A percentile compares a stretch with the other conserved stretches of the same genome.
Evolutionary conservation across 208 protist genomes (phyloP).

Genomic region (Sergeia podlipaevii): DNA sequence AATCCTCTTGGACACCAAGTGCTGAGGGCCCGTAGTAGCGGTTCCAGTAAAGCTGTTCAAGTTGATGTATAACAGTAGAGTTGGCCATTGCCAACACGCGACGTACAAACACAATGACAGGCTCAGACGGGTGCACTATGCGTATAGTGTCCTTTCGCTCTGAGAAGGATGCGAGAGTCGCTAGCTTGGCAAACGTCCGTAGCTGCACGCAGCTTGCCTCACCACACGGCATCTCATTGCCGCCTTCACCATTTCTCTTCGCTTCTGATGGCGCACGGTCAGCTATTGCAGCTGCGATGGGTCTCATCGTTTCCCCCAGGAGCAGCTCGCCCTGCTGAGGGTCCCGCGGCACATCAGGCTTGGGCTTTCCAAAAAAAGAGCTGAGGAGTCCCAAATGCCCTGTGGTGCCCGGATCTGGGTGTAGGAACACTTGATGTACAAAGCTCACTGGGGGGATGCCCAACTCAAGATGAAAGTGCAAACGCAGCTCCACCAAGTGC

Average conservation of each 20-base stretch:
- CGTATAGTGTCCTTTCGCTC: constrained; percentile 45
- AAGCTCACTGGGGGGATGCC: constrained; percentile 48
- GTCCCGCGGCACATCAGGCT: no score
- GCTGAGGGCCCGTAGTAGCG: not conserved
- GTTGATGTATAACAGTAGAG: not conserved
- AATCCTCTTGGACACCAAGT: not conserved
- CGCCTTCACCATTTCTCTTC: no score
- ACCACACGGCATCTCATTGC: no score
- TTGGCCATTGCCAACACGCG: constrained; percentile 10
- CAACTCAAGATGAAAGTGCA: constrained; percentile 59
- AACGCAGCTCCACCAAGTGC: constrained; percentile 68
- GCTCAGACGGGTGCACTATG: constrained; percentile 37
- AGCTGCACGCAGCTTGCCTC: no score
- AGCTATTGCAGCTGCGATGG: no score
- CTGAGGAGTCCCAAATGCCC: no score
- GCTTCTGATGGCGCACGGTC: no score
- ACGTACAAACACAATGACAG: constrained; percentile 14
- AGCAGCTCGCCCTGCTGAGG: no score
- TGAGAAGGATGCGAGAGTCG: no score
- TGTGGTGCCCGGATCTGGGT: no score
- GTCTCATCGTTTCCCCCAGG: not conserved
- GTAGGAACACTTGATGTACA: constrained; percentile 47
- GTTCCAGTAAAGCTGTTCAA: not conserved
- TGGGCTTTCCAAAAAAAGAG: no score
- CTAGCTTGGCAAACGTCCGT: no score